Conservation (phyloP, 257 asterid species). For the Rhazya stricta region DNA sequence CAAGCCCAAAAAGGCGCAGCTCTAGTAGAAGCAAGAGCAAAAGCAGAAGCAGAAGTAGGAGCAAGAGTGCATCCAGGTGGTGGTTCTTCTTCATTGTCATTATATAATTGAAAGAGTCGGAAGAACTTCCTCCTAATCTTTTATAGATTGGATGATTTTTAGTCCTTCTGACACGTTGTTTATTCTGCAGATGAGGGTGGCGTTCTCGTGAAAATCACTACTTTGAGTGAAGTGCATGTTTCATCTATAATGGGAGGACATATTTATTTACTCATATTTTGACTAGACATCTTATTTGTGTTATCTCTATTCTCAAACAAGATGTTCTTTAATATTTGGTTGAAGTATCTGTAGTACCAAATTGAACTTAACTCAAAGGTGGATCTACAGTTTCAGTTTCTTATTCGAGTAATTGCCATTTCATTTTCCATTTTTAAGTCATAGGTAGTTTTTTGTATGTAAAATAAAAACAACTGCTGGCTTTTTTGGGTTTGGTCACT, state of each 20-base stretch:
- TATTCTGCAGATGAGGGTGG: slow-evolving; percentile 2
- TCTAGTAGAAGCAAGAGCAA: slow-evolving; percentile 46
- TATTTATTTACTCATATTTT: neutral
- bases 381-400: neutral
- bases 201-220: neutral
- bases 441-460: too few species aligned
- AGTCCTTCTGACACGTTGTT: neutral
- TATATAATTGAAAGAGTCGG: neutral
- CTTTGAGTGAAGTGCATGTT: neutral
- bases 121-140: neutral
- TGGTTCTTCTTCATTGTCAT: slow-evolving; percentile 18
- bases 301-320: neutral
- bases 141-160: neutral
- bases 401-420: too few species aligned
- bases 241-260: neutral
- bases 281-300: neutral
- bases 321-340: neutral
- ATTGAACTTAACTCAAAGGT: neutral
- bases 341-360: neutral
- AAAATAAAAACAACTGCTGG: too few species aligned
- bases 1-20: slow-evolving; percentile 57
- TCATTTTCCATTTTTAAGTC: too few species aligned
- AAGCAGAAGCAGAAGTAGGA: slow-evolving; percentile 51
- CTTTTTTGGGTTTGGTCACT: too few species aligned
- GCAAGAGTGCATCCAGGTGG: slow-evolving; percentile 84